These are phyloP conservation scores for Aspergillus sojae DNA, from an alignment of 2,329 filamentous ascomycete species.

Conservation along the genomic window DNA sequence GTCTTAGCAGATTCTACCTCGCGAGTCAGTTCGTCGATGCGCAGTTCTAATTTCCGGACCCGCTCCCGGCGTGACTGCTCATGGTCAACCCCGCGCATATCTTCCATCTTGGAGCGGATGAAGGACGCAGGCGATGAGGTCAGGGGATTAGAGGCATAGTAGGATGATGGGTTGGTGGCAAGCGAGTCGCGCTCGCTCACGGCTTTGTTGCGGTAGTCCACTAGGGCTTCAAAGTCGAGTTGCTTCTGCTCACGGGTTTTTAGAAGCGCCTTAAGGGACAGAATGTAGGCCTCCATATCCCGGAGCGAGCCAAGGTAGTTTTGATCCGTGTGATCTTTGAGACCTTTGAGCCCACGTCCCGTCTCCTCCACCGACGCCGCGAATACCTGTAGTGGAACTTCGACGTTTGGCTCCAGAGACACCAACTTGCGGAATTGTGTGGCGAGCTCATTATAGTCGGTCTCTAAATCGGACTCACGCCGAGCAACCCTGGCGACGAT, in stretches of 20 bases:
- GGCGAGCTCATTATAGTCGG: constrained; percentile 84
- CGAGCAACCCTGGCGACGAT: constrained; percentile 89
- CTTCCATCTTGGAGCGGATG: constrained; percentile 91
- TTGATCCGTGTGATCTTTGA: constrained; percentile 91
- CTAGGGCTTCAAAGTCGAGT: constrained; percentile 93
- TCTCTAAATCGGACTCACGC: constrained; percentile 82
- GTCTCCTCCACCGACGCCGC: constrained; percentile 84
- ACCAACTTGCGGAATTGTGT: constrained; percentile 95
- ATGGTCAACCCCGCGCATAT: constrained; percentile 94
- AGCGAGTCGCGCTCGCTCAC: constrained; percentile 83
- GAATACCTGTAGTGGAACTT: constrained; percentile 80
- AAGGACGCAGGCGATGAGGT: constrained; percentile 77
- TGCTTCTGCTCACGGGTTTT: constrained; percentile 97
- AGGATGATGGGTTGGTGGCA: constrained; percentile 62
- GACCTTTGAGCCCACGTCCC: constrained; percentile 71
- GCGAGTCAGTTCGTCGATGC: constrained; percentile 86
- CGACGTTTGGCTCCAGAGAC: constrained; percentile 82
- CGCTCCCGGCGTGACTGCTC: constrained; percentile 87
- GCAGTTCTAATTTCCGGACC: constrained; percentile 84
- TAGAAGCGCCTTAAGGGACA: constrained; percentile 82
- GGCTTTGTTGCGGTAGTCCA: constrained; percentile 92
- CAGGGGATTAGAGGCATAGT: constrained; percentile 56
- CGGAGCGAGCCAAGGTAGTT: constrained; percentile 90
- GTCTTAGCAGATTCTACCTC: constrained; percentile 88
- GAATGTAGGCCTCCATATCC: constrained; percentile 94